Percentiles rank a stretch among this genome's conserved stretches.
These are phyloP conservation scores for Cenococcum geophilum DNA, from an alignment of 495 filamentous ascomycete genomes.

Conservation along the genomic window DNA sequence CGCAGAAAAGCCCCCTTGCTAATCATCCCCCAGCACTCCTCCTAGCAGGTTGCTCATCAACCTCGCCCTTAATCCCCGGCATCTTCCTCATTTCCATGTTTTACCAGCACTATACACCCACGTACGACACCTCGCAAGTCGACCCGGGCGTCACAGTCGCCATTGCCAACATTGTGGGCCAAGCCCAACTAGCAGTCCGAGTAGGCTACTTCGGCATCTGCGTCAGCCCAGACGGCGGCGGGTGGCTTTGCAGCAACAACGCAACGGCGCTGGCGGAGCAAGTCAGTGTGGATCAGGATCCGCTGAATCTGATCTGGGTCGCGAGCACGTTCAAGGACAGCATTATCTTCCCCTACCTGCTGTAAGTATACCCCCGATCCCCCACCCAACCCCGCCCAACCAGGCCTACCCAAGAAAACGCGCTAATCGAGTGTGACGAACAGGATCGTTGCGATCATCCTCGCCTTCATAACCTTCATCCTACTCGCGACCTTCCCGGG, in stretches of 20 bases:
- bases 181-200: constrained; percentile 58
- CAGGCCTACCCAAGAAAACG: background rate
- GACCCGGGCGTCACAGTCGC: constrained; percentile 71
- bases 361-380: constrained; percentile 43
- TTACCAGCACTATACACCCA: constrained; percentile 60
- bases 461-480: constrained; percentile 69
- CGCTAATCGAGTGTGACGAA: background rate
- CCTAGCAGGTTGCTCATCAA: constrained; percentile 72
- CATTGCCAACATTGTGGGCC: constrained; percentile 67
- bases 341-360: constrained; percentile 73
- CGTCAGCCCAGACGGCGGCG: constrained; percentile 63
- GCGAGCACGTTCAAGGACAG: constrained; percentile 73
- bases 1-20: constrained; percentile 1
- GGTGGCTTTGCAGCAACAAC: constrained; percentile 71
- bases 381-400: no score
- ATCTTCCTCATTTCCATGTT: constrained; percentile 77
- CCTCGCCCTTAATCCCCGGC: constrained; percentile 65
- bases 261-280: constrained; percentile 66
- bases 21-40: constrained; percentile 54
- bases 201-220: constrained; percentile 76
- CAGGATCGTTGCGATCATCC: constrained; percentile 75
- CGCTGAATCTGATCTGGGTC: constrained; percentile 74
- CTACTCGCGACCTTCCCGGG: constrained; percentile 75
- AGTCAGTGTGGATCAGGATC: constrained; percentile 64
- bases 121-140: constrained; percentile 70